Conservation (phyloP, 176 grass and related monocot species). For the Pontederia paniculata region DNA sequence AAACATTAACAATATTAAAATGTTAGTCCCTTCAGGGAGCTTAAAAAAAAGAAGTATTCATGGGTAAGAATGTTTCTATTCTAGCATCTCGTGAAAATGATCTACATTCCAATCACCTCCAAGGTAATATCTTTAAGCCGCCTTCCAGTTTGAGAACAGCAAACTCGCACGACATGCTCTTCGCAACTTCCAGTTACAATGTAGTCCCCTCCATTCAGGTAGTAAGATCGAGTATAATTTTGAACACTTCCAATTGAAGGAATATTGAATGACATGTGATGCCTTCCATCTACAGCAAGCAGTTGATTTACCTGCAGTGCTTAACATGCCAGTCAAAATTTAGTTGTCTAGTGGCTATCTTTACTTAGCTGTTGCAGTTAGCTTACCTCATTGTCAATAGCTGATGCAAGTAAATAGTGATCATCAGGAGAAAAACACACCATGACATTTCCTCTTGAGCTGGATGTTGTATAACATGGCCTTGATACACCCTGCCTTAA, state of each 20-base stretch:
- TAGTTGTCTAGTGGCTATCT: not conserved
- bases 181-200: constrained; percentile 16
- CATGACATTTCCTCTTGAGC: constrained; percentile 20
- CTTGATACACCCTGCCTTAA: constrained; percentile 13
- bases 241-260: constrained; percentile 16
- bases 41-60: too few relatives aligned
- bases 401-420: constrained; percentile 21
- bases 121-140: constrained; percentile 12
- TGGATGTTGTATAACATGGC: constrained; percentile 20
- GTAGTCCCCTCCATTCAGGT: constrained; percentile 19
- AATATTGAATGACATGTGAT: constrained; percentile 19
- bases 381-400: constrained; percentile 19
- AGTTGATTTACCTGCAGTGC: constrained; percentile 16
- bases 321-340: not conserved
- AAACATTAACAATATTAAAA: too few relatives aligned
- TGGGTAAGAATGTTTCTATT: too few relatives aligned
- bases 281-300: constrained; percentile 20
- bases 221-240: constrained; percentile 28
- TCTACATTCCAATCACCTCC: constrained; percentile 4
- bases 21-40: too few relatives aligned
- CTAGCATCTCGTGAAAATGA: too few relatives aligned
- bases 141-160: constrained; percentile 26
- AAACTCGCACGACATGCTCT: constrained; percentile 19
- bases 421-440: constrained; percentile 29
- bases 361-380: not conserved